Percentiles rank a stretch among this genome's conserved stretches.
phyloP scores from a whole-genome alignment of 2,329 filamentous ascomycete species.

The Seiridium cupressi region DNA sequence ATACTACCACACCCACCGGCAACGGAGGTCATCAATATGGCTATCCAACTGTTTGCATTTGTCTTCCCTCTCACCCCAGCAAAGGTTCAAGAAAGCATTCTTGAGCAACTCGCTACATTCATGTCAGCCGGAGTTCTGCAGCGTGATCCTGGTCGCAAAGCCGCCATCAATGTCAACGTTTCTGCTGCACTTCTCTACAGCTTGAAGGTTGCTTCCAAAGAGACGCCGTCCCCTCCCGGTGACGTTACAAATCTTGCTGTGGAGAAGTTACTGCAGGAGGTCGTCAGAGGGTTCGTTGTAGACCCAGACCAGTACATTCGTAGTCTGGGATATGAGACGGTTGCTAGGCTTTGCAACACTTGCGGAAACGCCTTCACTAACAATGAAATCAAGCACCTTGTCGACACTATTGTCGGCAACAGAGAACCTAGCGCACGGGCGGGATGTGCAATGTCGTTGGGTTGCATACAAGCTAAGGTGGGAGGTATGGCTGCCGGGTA shows the following conservation, averaged over 20 bases:
- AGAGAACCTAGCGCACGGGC: slow-evolving; percentile 90
- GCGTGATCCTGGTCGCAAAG: slow-evolving; percentile 82
- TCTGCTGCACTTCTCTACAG: slow-evolving; percentile 77
- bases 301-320: slow-evolving; percentile 85
- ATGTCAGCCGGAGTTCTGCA: slow-evolving; percentile 77
- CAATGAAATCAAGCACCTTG: slow-evolving; percentile 82
- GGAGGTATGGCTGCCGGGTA: slow-evolving; percentile 97
- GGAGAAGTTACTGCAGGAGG: slow-evolving; percentile 80
- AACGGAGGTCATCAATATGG: slow-evolving; percentile 92
- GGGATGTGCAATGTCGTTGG: slow-evolving; percentile 90
- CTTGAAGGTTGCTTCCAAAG: slow-evolving; percentile 79
- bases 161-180: slow-evolving; percentile 88
- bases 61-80: slow-evolving; percentile 84
- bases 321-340: slow-evolving; percentile 77
- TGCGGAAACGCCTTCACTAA: slow-evolving; percentile 90
- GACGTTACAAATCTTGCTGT: slow-evolving; percentile 73
- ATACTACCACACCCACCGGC: slow-evolving; percentile 73
- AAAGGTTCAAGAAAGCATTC: slow-evolving; percentile 91
- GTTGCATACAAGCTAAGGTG: slow-evolving; percentile 90
- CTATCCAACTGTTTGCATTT: slow-evolving; percentile 89
- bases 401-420: slow-evolving; percentile 93
- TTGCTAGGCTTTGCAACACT: slow-evolving; percentile 79
- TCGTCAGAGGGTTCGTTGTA: slow-evolving; percentile 69
- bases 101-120: slow-evolving; percentile 91
- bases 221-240: slow-evolving; percentile 71